Evolutionary conservation across 2,329 filamentous ascomycete species (phyloP).

Genomic region (Trichoderma semiorbis): DNA sequence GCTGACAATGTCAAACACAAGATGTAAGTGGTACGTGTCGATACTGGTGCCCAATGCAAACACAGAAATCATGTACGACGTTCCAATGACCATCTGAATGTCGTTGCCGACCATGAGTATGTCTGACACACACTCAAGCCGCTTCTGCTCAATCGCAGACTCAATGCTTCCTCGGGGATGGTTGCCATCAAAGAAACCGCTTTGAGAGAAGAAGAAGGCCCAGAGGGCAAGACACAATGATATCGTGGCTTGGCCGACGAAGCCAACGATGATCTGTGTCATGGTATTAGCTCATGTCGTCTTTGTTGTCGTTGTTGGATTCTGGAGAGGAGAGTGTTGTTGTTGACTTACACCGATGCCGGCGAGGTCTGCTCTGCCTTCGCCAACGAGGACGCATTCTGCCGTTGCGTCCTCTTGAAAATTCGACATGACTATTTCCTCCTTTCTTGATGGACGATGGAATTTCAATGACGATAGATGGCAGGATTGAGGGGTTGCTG

Average conservation of each 20-base stretch:
- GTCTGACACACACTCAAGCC: constrained; percentile 30
- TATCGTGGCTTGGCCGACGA: constrained; percentile 28
- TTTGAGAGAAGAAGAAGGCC: constrained; percentile 33
- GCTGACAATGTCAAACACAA: constrained; percentile 34
- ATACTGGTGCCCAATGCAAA: constrained; percentile 26
- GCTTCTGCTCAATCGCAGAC: constrained; percentile 29
- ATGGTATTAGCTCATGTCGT: background rate
- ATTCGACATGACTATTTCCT: background rate
- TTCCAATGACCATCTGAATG: constrained; percentile 31
- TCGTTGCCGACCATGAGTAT: constrained; percentile 36
- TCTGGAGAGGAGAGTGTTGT: background rate
- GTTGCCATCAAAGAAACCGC: constrained; percentile 27
- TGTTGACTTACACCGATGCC: constrained; percentile 29
- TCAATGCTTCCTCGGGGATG: constrained; percentile 28
- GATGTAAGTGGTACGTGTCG: constrained; percentile 32
- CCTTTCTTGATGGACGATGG: background rate
- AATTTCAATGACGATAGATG: background rate
- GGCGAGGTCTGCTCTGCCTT: constrained; percentile 31
- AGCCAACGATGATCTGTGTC: constrained; percentile 31
- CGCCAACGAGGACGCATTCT: constrained; percentile 27
- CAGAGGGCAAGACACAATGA: constrained; percentile 27
- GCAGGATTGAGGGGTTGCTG: background rate
- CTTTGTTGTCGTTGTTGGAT: background rate
- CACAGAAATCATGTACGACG: constrained; percentile 31
- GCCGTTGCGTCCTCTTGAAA: background rate